phyloP scores from a whole-genome alignment of 495 filamentous ascomycete species.

The Neurospora cerealis region DNA sequence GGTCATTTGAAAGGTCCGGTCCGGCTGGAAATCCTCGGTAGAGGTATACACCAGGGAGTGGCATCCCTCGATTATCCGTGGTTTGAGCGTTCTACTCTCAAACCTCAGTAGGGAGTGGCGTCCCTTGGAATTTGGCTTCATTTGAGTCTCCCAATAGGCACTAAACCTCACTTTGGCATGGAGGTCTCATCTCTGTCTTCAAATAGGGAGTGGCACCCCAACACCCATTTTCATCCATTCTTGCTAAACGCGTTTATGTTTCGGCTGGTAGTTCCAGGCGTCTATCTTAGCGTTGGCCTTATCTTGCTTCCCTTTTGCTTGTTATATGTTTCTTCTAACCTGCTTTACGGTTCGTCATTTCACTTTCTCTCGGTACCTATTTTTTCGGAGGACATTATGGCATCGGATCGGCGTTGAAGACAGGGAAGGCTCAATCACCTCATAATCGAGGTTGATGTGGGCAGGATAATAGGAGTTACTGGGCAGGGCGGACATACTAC shows the following conservation, averaged over 20 bases:
- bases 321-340: neutral
- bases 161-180: too few relatives aligned
- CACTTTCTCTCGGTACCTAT: neutral
- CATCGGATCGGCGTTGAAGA: neutral
- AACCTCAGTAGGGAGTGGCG: neutral
- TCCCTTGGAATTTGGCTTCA: neutral
- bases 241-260: neutral
- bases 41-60: neutral
- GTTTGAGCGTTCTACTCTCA: neutral
- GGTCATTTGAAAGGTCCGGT: too few relatives aligned
- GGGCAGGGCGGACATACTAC: neutral
- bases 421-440: neutral
- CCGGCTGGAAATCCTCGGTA: too few relatives aligned
- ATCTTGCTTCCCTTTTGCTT: neutral
- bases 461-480: neutral
- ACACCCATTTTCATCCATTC: neutral
- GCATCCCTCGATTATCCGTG: neutral
- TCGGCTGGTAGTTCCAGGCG: neutral
- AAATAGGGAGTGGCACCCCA: neutral
- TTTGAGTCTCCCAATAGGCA: too few relatives aligned
- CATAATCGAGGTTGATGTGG: neutral
- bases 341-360: neutral
- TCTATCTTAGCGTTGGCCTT: neutral
- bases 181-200: too few relatives aligned
- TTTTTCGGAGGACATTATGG: neutral